phyloP scores from a whole-genome alignment of 2,329 filamentous ascomycete genomes.

The Colletotrichum sublineola region DNA sequence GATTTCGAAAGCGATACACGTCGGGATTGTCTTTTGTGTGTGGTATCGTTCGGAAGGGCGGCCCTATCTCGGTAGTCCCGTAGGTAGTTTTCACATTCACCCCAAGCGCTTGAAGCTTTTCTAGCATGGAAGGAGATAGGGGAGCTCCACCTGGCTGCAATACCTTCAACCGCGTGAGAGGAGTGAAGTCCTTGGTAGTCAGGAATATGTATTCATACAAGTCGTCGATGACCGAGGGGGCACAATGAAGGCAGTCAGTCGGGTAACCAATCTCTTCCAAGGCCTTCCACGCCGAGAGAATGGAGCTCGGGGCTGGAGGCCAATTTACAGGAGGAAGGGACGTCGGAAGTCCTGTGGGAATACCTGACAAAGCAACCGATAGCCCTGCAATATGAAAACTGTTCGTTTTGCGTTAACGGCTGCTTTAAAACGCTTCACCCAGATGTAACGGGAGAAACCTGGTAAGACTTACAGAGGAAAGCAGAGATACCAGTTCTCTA shows the following conservation, averaged over 20 bases:
- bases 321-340: slow-evolving; percentile 21
- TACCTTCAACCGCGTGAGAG: slow-evolving; percentile 22
- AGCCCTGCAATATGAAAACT: slow-evolving; percentile 32
- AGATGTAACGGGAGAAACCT: not conserved
- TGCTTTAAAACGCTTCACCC: accelerated
- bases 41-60: slow-evolving; percentile 25
- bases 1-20: slow-evolving; percentile 33
- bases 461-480: slow-evolving; percentile 14
- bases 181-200: slow-evolving; percentile 23
- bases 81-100: slow-evolving; percentile 38
- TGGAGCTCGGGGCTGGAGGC: slow-evolving; percentile 35
- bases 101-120: slow-evolving; percentile 15
- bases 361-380: slow-evolving; percentile 10
- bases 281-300: slow-evolving; percentile 24
- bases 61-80: slow-evolving; percentile 29
- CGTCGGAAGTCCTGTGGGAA: slow-evolving; percentile 28
- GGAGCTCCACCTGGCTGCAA: slow-evolving; percentile 30
- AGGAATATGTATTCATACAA: slow-evolving; percentile 31
- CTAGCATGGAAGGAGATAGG: not conserved
- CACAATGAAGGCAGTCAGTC: slow-evolving; percentile 30
- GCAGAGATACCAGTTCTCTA: slow-evolving; percentile 38
- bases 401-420: not conserved
- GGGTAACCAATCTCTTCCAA: slow-evolving; percentile 12
- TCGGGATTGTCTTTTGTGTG: slow-evolving; percentile 34
- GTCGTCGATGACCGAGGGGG: slow-evolving; percentile 33